Evolutionary conservation across 1,139 yeast genomes (phyloP).

Genomic region (Zygosaccharomyces sapae): DNA sequence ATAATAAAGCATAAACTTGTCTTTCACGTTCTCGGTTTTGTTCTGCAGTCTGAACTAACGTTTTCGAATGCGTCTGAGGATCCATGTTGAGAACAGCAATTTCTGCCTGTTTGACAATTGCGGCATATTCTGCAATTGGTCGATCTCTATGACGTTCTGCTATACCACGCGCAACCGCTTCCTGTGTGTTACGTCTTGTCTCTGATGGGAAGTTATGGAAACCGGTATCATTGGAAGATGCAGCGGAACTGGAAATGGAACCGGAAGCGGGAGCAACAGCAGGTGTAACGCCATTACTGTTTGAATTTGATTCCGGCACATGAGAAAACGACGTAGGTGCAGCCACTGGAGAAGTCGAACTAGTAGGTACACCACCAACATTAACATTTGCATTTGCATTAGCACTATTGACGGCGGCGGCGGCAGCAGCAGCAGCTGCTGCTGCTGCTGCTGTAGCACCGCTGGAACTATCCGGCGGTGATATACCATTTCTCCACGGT

Average conservation of each 20-base stretch:
- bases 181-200: constrained; percentile 29
- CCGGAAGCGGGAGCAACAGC: neutral
- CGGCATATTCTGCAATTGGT: constrained; percentile 32
- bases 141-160: constrained; percentile 29
- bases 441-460: constrained; percentile 1
- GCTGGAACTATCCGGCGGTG: constrained; percentile 1
- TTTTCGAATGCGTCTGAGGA: constrained; percentile 27
- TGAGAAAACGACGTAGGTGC: neutral
- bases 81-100: constrained; percentile 32
- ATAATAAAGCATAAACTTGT: constrained; percentile 76
- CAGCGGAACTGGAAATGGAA: neutral
- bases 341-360: neutral
- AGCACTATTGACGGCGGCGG: neutral
- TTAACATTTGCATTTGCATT: neutral
- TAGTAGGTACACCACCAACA: neutral
- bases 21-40: constrained; percentile 56
- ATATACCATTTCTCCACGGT: constrained; percentile 3
- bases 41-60: constrained; percentile 33
- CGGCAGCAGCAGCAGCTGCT: constrained; percentile 2
- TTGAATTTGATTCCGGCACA: neutral
- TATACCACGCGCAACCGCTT: constrained; percentile 28
- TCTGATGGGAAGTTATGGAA: neutral
- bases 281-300: neutral
- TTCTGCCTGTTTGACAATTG: constrained; percentile 33
- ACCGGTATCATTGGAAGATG: neutral